Conservation (phyloP, 1,284 basidiomycete species). For the Cutaneotrichosporon mucoides region DNA sequence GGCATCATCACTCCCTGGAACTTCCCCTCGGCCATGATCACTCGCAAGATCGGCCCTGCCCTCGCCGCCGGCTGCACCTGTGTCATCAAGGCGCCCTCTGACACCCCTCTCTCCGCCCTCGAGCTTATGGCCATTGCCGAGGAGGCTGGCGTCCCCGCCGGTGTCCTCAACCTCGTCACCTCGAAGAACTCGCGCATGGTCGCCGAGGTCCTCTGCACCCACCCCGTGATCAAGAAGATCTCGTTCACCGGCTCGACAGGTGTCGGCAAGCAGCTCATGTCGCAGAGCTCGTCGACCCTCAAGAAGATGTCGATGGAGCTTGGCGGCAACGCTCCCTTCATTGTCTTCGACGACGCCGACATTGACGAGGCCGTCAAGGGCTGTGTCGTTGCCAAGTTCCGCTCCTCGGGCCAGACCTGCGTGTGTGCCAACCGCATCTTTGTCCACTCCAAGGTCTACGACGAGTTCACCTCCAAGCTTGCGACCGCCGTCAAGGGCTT, state of each 20-base stretch:
- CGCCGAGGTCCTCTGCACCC: constrained; percentile 34
- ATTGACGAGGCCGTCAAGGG: constrained; percentile 87
- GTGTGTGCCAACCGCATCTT: constrained; percentile 48
- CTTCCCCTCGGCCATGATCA: constrained; percentile 76
- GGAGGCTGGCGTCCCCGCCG: constrained; percentile 85
- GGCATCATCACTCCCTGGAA: constrained; percentile 47
- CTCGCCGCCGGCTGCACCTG: constrained; percentile 91
- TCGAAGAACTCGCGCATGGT: constrained; percentile 30
- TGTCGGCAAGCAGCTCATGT: constrained; percentile 85
- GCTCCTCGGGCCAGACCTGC: constrained; percentile 82
- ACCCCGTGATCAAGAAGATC: constrained; percentile 60
- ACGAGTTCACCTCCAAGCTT: constrained; percentile 43
- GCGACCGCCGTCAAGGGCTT: constrained; percentile 66
- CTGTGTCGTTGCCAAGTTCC: constrained; percentile 87
- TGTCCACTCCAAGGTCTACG: constrained; percentile 46
- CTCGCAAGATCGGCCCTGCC: constrained; percentile 55
- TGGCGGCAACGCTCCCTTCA: constrained; percentile 46
- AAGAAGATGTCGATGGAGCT: constrained; percentile 86
- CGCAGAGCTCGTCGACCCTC: constrained; percentile 74
- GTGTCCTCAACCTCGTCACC: constrained; percentile 89
- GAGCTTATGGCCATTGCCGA: constrained; percentile 64
- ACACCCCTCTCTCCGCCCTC: constrained; percentile 90
- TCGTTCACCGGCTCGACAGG: constrained; percentile 88
- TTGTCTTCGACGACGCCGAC: constrained; percentile 92
- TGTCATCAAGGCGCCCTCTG: constrained; percentile 90